Evolutionary conservation across 208 protist species (phyloP).

Genomic region (Phytomonas sp.): DNA sequence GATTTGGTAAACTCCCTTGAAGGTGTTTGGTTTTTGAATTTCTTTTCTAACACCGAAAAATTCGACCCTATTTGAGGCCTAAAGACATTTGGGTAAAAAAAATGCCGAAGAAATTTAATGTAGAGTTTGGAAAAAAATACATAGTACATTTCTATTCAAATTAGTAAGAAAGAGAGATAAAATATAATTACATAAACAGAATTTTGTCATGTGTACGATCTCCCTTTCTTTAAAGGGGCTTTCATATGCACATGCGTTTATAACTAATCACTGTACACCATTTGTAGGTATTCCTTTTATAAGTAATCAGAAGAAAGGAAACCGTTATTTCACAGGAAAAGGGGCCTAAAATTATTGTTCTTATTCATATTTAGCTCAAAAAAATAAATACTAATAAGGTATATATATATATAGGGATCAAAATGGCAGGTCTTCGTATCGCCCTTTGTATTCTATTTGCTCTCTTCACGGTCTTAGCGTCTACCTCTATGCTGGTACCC

Average conservation of each 20-base stretch:
- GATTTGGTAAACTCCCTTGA: background rate
- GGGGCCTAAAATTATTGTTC: background rate
- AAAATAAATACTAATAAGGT: background rate
- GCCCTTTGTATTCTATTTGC: background rate
- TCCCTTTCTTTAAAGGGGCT: background rate
- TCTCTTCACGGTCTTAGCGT: background rate
- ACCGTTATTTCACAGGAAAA: background rate
- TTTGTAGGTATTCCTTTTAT: background rate
- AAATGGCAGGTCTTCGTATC: background rate
- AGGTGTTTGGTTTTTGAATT: too few relatives aligned
- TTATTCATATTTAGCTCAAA: background rate
- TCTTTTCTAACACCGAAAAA: background rate
- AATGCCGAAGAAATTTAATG: background rate
- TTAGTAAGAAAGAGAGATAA: background rate
- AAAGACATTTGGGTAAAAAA: background rate
- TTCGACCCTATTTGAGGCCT: background rate
- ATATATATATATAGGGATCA: background rate
- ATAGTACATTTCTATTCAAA: background rate
- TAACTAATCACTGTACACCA: background rate
- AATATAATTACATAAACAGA: background rate
- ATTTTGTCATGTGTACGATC: background rate
- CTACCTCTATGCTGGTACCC: background rate
- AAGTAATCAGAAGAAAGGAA: background rate
- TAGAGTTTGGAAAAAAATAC: background rate
- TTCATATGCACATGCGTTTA: background rate